These are phyloP conservation scores for Trypanosoma caninum DNA, from an alignment of 208 protist genomes.

Conservation along the genomic window DNA sequence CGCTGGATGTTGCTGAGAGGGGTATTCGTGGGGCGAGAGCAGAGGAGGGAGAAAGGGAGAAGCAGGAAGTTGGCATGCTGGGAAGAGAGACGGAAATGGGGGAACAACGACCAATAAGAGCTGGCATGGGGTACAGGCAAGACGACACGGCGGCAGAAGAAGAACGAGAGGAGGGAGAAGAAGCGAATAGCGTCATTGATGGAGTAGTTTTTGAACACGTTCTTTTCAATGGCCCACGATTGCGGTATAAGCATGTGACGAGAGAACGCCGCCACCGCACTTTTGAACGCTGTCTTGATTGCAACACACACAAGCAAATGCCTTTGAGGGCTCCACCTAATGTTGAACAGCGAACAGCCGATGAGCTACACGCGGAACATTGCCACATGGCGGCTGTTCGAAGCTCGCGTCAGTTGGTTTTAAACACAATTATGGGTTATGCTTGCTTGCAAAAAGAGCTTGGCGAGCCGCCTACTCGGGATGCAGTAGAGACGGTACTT, in stretches of 20 bases:
- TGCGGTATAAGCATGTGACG: conserved; percentile 67
- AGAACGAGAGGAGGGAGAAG: not conserved
- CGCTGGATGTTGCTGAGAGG: not conserved
- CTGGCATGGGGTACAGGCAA: too few species aligned
- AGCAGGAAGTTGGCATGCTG: too few species aligned
- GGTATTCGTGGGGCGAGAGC: too few species aligned
- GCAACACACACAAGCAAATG: conserved; percentile 85
- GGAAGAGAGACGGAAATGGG: too few species aligned
- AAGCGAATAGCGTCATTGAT: conserved; percentile 9
- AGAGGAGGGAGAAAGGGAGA: too few species aligned
- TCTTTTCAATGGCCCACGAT: conserved; percentile 65
- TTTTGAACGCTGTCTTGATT: conserved; percentile 83
- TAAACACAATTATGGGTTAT: conserved; percentile 78
- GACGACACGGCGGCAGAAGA: not conserved
- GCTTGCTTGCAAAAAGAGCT: conserved; percentile 69
- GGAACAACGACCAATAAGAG: too few species aligned
- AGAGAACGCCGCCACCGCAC: conserved; percentile 44
- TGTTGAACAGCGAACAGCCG: conserved; percentile 62
- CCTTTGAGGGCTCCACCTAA: conserved; percentile 62
- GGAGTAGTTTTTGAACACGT: conserved; percentile 57
- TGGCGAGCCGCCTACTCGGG: conserved; percentile 51
- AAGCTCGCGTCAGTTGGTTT: conserved; percentile 74
- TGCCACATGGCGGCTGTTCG: conserved; percentile 86
- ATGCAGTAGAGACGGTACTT: conserved; percentile 77
- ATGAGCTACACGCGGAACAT: conserved; percentile 83